Evolutionary conservation across 305 asterid genomes (phyloP).

Genomic region (Plantago rigida): DNA sequence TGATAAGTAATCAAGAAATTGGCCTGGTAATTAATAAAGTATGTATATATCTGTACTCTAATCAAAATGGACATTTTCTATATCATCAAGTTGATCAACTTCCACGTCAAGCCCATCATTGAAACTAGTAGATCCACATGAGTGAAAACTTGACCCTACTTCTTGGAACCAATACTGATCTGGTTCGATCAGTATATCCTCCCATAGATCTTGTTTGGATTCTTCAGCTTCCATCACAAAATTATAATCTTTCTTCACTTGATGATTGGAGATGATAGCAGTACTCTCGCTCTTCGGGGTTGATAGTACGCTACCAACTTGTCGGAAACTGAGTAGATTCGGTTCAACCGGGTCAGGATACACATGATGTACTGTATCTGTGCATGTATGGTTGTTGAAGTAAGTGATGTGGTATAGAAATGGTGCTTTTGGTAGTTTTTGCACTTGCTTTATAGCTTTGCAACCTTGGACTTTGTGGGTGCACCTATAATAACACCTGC

Average conservation of each 20-base stretch:
- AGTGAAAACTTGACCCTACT: conserved; percentile 22
- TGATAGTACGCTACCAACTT: background rate
- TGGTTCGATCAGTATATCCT: conserved; percentile 15
- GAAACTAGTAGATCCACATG: conserved; percentile 22
- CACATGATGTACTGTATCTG: conserved; percentile 16
- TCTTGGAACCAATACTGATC: conserved; percentile 18
- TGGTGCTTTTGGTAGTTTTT: conserved; percentile 34
- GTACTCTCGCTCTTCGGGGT: background rate
- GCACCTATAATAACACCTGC: conserved; percentile 77
- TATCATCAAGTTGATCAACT: conserved; percentile 22
- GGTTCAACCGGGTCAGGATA: conserved; percentile 26
- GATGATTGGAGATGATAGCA: background rate
- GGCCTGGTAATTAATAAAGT: no score
- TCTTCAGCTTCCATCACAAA: background rate
- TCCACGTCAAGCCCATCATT: conserved; percentile 22
- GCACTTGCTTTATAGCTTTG: conserved; percentile 64
- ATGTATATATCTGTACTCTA: no score
- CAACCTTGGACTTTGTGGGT: conserved; percentile 56
- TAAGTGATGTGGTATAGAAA: conserved; percentile 45
- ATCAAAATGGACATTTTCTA: conserved; percentile 21
- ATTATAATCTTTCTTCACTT: conserved; percentile 3
- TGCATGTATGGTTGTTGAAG: conserved; percentile 56
- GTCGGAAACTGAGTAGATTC: conserved; percentile 34
- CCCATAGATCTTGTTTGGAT: conserved; percentile 27
- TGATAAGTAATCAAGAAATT: no score